Percentiles rank a stretch among this genome's conserved stretches.
These are phyloP conservation scores for Nicotiana noctiflora DNA, from an alignment of 257 asterid genomes.

Conservation along the genomic window DNA sequence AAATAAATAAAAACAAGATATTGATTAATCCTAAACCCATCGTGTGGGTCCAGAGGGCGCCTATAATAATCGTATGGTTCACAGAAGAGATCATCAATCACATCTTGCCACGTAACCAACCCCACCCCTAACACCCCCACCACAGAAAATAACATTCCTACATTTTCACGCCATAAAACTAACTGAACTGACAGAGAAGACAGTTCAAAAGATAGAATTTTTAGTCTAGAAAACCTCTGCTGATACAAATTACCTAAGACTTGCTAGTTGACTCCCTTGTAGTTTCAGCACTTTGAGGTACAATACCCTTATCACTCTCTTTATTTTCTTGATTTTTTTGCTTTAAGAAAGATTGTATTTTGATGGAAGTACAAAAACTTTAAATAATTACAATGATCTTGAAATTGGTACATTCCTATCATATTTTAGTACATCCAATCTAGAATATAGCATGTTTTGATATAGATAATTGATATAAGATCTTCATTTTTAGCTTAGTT, in stretches of 20 bases:
- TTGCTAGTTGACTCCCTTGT: background rate
- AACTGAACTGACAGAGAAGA: too few relatives aligned
- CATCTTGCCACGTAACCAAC: background rate
- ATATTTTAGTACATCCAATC: background rate
- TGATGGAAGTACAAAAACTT: background rate
- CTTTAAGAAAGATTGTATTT: background rate
- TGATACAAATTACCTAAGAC: background rate
- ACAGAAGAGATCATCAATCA: background rate
- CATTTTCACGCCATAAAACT: background rate
- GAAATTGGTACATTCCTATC: background rate
- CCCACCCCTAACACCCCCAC: too few relatives aligned
- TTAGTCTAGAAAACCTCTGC: background rate
- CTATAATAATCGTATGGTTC: background rate
- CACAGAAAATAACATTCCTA: background rate
- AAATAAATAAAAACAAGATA: background rate
- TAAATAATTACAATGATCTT: background rate
- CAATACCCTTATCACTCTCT: background rate
- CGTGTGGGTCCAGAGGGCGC: background rate
- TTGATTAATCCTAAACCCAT: background rate
- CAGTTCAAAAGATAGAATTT: background rate
- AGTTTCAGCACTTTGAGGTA: background rate
- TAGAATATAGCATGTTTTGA: background rate
- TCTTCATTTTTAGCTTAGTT: background rate
- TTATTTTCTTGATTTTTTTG: background rate
- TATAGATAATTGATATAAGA: background rate